phyloP scores from a whole-genome alignment of 352 stramenopile species.

The Elongisporangium senticosum region DNA sequence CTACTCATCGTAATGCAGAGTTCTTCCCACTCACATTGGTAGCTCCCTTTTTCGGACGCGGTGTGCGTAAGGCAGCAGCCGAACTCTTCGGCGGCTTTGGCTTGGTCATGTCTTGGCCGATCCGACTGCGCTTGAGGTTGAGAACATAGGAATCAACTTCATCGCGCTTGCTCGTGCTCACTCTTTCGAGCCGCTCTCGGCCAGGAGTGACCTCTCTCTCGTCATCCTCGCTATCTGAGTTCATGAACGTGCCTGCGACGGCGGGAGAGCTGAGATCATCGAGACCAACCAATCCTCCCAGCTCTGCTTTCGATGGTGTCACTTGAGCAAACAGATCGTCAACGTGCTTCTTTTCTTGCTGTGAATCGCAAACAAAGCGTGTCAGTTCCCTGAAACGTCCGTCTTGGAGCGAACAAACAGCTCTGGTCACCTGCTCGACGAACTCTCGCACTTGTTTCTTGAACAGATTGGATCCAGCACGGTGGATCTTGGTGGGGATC shows the following conservation, averaged over 20 bases:
- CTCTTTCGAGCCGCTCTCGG: constrained; percentile 41
- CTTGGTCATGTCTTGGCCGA: constrained; percentile 3
- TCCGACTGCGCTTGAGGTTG: constrained; percentile 49
- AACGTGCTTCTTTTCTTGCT: constrained; percentile 72
- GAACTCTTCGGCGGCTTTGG: constrained; percentile 3
- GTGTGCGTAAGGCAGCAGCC: constrained; percentile 5
- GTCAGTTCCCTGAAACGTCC: background rate
- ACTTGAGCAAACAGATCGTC: constrained; percentile 58
- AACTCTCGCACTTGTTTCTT: constrained; percentile 84
- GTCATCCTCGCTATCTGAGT: constrained; percentile 44
- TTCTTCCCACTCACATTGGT: too few species aligned
- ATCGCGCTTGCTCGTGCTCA: constrained; percentile 51
- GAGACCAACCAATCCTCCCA: constrained; percentile 21
- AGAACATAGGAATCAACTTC: constrained; percentile 78
- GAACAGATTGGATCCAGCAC: constrained; percentile 69
- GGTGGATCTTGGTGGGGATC: constrained; percentile 48
- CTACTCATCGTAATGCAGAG: background rate
- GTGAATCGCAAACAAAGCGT: background rate
- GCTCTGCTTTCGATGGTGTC: constrained; percentile 37
- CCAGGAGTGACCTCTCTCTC: constrained; percentile 22
- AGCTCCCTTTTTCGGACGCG: constrained; percentile 5
- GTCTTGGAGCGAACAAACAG: background rate
- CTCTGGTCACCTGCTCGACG: constrained; percentile 31
- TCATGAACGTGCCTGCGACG: constrained; percentile 22
- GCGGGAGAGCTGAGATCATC: constrained; percentile 55